Percentiles rank a stretch among this genome's conserved stretches.
These are phyloP conservation scores for Saussurea involucrata DNA, from an alignment of 129 eudicot genomes.

Conservation along the genomic window DNA sequence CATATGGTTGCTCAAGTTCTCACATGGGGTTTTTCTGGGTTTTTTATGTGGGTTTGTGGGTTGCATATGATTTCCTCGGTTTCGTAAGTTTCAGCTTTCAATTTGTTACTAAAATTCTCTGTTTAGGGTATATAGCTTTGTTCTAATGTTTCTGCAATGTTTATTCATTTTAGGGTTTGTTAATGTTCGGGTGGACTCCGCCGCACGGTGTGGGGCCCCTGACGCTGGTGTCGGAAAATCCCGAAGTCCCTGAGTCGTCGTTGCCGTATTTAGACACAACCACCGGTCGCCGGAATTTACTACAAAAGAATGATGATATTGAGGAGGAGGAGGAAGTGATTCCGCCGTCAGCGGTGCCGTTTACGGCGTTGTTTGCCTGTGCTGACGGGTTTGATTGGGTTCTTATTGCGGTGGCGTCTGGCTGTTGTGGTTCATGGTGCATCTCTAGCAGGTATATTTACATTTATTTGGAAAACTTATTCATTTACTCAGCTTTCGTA, in stretches of 20 bases:
- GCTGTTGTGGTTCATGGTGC: constrained; percentile 57
- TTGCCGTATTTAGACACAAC: constrained; percentile 26
- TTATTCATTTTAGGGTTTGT: too few relatives aligned
- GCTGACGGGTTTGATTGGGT: constrained; percentile 56
- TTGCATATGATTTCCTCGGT: too few relatives aligned
- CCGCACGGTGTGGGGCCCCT: constrained; percentile 50
- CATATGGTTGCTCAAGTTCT: too few relatives aligned
- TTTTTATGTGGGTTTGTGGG: too few relatives aligned
- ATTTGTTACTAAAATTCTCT: too few relatives aligned
- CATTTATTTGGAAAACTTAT: constrained; percentile 53
- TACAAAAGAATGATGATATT: constrained; percentile 16
- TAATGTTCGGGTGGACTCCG: constrained; percentile 54
- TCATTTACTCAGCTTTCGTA: constrained; percentile 22
- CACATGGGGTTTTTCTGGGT: too few relatives aligned
- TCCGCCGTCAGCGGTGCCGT: constrained; percentile 54
- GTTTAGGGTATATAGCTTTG: too few relatives aligned
- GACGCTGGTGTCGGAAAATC: constrained; percentile 61
- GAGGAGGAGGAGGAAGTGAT: constrained; percentile 37
- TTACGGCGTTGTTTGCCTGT: constrained; percentile 46
- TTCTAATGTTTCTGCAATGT: too few relatives aligned
- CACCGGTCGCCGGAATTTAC: constrained; percentile 26
- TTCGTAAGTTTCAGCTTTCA: too few relatives aligned
- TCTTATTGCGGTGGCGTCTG: constrained; percentile 40
- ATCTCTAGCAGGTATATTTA: constrained; percentile 41
- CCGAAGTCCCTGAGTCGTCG: constrained; percentile 66